Evolutionary conservation across 2,329 filamentous ascomycete species (phyloP).

Genomic region (Fusarium cicatricum): DNA sequence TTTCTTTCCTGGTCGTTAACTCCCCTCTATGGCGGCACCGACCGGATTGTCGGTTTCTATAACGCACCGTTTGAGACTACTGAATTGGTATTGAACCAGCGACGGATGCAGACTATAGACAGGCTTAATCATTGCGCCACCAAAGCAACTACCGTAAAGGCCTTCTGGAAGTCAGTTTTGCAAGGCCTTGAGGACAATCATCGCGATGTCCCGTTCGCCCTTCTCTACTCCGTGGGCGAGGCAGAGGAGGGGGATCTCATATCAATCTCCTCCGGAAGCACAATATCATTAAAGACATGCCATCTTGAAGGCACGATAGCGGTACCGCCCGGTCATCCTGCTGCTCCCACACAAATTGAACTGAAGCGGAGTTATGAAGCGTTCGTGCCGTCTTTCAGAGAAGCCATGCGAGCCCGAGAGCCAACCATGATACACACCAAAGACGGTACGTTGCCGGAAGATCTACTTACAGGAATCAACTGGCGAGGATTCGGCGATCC

Average conservation of each 20-base stretch:
- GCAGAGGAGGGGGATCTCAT: slow-evolving; percentile 47
- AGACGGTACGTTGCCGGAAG: slow-evolving; percentile 62
- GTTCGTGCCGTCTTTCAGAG: slow-evolving; percentile 49
- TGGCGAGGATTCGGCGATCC: slow-evolving; percentile 70
- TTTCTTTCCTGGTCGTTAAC: slow-evolving; percentile 51
- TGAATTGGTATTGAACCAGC: slow-evolving; percentile 44
- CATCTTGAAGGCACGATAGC: slow-evolving; percentile 48
- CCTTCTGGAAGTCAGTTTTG: slow-evolving; percentile 47
- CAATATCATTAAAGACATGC: slow-evolving; percentile 48
- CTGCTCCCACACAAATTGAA: slow-evolving; percentile 47
- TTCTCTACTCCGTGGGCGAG: slow-evolving; percentile 52
- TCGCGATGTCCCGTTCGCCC: slow-evolving; percentile 51
- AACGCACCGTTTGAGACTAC: slow-evolving; percentile 52
- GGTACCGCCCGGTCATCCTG: slow-evolving; percentile 46
- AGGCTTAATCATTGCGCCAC: slow-evolving; percentile 43
- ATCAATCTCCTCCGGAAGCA: slow-evolving; percentile 47
- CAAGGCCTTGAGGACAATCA: slow-evolving; percentile 47
- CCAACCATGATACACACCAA: slow-evolving; percentile 48
- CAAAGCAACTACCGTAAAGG: slow-evolving; percentile 46
- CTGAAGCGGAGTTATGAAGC: slow-evolving; percentile 47
- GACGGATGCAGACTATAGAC: slow-evolving; percentile 47
- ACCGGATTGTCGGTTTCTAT: slow-evolving; percentile 50
- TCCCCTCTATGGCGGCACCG: slow-evolving; percentile 49
- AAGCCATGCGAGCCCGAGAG: slow-evolving; percentile 49
- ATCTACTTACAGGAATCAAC: slow-evolving; percentile 64